phyloP scores from a whole-genome alignment of 352 stramenopile species.

The Peronospora tabacina region DNA sequence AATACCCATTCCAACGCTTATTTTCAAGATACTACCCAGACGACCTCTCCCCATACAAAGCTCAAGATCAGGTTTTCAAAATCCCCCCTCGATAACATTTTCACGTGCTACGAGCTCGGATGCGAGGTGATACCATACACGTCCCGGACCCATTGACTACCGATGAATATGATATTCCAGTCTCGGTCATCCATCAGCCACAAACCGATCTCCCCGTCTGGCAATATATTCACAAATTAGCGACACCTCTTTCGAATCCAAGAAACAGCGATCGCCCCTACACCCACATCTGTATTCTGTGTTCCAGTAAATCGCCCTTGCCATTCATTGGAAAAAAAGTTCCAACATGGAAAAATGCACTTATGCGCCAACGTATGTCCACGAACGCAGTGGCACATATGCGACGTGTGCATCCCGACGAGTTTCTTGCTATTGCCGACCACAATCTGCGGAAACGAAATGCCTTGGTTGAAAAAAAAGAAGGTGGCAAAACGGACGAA shows the following conservation, averaged over 20 bases:
- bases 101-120: background rate
- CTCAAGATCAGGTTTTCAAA: background rate
- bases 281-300: constrained; percentile 35
- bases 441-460: constrained; percentile 20
- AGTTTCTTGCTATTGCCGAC: constrained; percentile 18
- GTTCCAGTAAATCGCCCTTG: constrained; percentile 8
- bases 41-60: background rate
- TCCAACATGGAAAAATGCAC: constrained; percentile 18
- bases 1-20: no score
- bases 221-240: constrained; percentile 32
- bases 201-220: constrained; percentile 32
- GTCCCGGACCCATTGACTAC: constrained; percentile 6
- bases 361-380: constrained; percentile 37
- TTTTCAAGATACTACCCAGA: no score
- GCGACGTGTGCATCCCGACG: constrained; percentile 25
- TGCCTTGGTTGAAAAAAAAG: constrained; percentile 1
- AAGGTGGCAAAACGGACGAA: constrained; percentile 3
- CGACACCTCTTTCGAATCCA: constrained; percentile 16
- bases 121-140: constrained; percentile 4
- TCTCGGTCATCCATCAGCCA: constrained; percentile 17
- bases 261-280: constrained; percentile 15
- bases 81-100: constrained; percentile 13
- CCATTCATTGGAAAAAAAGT: constrained; percentile 5
- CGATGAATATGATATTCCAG: constrained; percentile 24
- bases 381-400: constrained; percentile 34